Conservation (phyloP, 352 stramenopile genomes). For the Globisporangium spiculum region DNA sequence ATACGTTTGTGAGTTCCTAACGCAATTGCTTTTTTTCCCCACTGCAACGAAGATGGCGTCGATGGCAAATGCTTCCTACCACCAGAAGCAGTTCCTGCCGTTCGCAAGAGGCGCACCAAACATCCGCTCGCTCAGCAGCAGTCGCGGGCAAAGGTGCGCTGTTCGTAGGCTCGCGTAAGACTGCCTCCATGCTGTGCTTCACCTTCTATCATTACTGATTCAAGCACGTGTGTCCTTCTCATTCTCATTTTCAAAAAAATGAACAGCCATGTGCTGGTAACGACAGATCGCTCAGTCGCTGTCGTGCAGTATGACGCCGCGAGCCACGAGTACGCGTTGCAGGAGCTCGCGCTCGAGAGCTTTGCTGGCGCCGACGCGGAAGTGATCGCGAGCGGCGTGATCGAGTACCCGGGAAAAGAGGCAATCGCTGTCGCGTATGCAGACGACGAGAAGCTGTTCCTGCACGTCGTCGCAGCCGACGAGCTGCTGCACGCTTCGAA, state of each 20-base stretch:
- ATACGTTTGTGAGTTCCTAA: not conserved
- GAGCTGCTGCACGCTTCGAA: not conserved
- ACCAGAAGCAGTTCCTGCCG: conserved; percentile 68
- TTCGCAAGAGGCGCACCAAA: conserved; percentile 51
- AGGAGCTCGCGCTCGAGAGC: conserved; percentile 34
- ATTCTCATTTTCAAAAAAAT: not conserved
- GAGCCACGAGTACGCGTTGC: conserved; percentile 32
- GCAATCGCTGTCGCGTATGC: conserved; percentile 51
- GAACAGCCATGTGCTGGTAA: conserved; percentile 56
- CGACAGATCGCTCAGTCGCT: conserved; percentile 59
- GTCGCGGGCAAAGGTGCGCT: conserved; percentile 31
- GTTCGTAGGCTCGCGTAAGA: not conserved
- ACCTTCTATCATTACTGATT: not conserved
- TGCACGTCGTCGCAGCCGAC: conserved; percentile 27
- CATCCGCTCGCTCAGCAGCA: conserved; percentile 47
- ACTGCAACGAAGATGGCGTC: conserved; percentile 1
- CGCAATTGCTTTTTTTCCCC: not conserved
- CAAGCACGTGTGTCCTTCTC: not conserved
- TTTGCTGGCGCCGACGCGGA: conserved; percentile 22
- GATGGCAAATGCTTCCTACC: conserved; percentile 22
- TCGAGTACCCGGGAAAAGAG: conserved; percentile 36
- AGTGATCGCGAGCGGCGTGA: conserved; percentile 44
- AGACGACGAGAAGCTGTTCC: conserved; percentile 30
- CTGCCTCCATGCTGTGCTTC: not conserved
- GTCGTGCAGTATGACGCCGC: conserved; percentile 31